A percentile compares a stretch with the other conserved stretches of the same genome.
phyloP scores from a whole-genome alignment of 139 green algal species.

The Prasinococcaceae sp. region DNA sequence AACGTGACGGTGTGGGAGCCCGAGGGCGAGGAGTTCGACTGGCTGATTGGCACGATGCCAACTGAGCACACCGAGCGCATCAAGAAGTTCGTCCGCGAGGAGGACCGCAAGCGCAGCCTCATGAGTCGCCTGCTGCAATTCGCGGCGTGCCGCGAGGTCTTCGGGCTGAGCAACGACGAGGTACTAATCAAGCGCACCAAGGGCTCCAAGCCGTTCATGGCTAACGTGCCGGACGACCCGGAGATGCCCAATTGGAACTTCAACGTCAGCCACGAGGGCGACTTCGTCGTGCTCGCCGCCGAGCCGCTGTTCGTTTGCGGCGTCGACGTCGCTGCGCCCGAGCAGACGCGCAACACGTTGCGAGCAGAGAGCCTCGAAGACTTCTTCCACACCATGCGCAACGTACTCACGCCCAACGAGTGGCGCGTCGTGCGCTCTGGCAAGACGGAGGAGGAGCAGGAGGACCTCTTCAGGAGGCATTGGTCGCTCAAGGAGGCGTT shows the following conservation, averaged over 20 bases:
- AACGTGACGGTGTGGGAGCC: background rate
- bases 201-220: slow-evolving; percentile 48
- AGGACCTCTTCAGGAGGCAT: slow-evolving; percentile 37
- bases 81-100: slow-evolving; percentile 5
- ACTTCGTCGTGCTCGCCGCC: slow-evolving; percentile 56
- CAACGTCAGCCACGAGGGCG: slow-evolving; percentile 70
- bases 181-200: slow-evolving; percentile 36
- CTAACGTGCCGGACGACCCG: background rate
- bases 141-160: background rate
- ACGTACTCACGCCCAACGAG: slow-evolving; percentile 19
- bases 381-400: slow-evolving; percentile 15
- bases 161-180: slow-evolving; percentile 23
- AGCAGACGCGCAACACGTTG: slow-evolving; percentile 18
- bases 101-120: slow-evolving; percentile 12
- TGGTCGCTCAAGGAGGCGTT: slow-evolving; percentile 76
- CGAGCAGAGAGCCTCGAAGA: background rate
- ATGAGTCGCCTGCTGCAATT: slow-evolving; percentile 11
- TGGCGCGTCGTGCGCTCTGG: slow-evolving; percentile 20
- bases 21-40: background rate
- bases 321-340: slow-evolving; percentile 59
- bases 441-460: slow-evolving; percentile 21
- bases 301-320: slow-evolving; percentile 53
- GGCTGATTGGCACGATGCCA: background rate
- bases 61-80: background rate
- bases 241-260: slow-evolving; percentile 66